Evolutionary conservation across 2,329 filamentous ascomycete genomes (phyloP), one percentile per base, ranked within the genome.

Genomic region (Trichoderma endophyticum): DNA sequence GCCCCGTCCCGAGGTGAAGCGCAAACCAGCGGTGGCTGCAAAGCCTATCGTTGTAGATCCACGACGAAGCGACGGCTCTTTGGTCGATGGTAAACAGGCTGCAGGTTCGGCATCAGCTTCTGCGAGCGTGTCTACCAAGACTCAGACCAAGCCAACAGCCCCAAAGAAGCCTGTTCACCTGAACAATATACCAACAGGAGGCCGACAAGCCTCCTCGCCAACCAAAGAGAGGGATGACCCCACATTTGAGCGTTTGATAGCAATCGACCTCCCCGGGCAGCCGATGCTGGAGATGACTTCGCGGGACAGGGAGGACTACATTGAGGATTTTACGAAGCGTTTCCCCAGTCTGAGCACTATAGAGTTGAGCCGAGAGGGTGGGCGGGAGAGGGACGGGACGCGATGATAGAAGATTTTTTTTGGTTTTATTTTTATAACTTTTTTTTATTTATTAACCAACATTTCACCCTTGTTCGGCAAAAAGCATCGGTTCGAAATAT

Each of bases 331-430:
- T 80, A 91, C 91, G 73, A 94, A 94, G 81, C 86, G 94, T 72
- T 98, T 94, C 81, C 95, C 95, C 1, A 97, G 92, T 79, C 83
- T 98, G 72, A 91, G 90, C 71, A 89, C 93, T 11, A 88, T 98
- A 76, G 95, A 98, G 83, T 93, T 95, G n/a, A 93, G 96, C 82
- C 89, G 90, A 73, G 92, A 88, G 68, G 79, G 83, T 59, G 74
- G 73, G 43, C 74, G 75, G n/a, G 77, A 75, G 14, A 71, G 73
- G 26, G 86, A 77, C 82, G 73, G 73, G 43, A 71, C 75, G 26
- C 72, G 73, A 73, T 76, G 75, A 70, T 70, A 61, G 39, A 69
- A 69, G 51, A 21, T 14, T 48, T 30, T 63, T 48, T 43, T 48
- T 30, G 21, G 12, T 21, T 30, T 28, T 63, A 11, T 34, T 30